Conservation (phyloP, 495 filamentous ascomycete species). For the Talaromyces borbonicus region DNA sequence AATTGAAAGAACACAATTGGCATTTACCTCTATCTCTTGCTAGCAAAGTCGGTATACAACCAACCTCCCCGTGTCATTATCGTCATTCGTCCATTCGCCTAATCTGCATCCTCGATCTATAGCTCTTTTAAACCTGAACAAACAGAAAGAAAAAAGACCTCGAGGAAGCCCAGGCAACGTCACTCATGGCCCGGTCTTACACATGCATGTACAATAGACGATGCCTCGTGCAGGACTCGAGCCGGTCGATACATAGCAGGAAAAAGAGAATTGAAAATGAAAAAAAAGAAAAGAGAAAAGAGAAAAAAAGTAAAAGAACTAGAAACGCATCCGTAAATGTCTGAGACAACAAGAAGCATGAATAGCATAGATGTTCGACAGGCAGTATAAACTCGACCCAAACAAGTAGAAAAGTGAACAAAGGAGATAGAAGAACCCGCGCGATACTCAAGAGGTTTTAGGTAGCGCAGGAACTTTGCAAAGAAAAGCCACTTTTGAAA, state of each 20-base stretch:
- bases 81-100: constrained; percentile 18
- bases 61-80: constrained; percentile 21
- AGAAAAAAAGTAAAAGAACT: constrained; percentile 23
- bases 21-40: constrained; percentile 27
- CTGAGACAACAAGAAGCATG: constrained; percentile 17
- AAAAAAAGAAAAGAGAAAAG: constrained; percentile 17
- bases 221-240: constrained; percentile 36
- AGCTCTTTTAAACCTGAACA: constrained; percentile 12
- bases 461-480: constrained; percentile 5
- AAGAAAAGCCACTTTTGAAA: constrained; percentile 8
- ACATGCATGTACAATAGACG: constrained; percentile 24
- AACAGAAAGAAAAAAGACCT: constrained; percentile 18
- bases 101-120: constrained; percentile 12
- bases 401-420: constrained; percentile 1
- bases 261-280: too few relatives aligned
- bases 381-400: constrained; percentile 3
- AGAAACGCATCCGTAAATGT: constrained; percentile 28
- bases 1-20: constrained; percentile 16
- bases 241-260: constrained; percentile 29
- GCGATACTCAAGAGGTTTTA: too few relatives aligned
- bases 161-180: constrained; percentile 20
- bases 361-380: constrained; percentile 8
- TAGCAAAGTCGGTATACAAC: constrained; percentile 23
- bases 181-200: constrained; percentile 19
- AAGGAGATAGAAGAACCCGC: constrained; percentile 5